Evolutionary conservation across 1,284 basidiomycete species (phyloP).

Genomic region (Naganishia sp.): DNA sequence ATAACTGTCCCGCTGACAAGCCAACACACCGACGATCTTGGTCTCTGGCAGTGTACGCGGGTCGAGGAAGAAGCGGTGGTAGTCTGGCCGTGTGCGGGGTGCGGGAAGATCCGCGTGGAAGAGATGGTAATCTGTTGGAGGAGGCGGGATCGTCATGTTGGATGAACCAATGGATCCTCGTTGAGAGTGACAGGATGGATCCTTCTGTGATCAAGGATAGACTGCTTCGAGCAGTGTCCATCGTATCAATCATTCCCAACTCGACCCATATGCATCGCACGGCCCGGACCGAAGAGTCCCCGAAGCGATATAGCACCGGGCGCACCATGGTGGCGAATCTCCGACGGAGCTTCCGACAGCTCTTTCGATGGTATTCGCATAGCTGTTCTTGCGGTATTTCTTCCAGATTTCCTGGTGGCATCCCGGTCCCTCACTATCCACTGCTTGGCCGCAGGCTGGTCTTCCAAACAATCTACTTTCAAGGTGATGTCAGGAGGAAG

Average conservation of each 20-base stretch:
- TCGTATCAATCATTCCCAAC: too few relatives aligned
- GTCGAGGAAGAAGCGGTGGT: conserved; percentile 50
- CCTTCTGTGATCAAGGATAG: not conserved
- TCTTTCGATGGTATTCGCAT: too few relatives aligned
- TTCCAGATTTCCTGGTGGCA: not conserved
- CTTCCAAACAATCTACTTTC: too few relatives aligned
- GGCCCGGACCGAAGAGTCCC: too few relatives aligned
- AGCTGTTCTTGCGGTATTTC: not conserved
- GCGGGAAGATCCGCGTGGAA: conserved; percentile 27
- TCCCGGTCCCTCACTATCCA: not conserved
- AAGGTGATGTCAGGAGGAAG: too few relatives aligned
- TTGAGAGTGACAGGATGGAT: not conserved
- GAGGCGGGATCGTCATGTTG: conserved; percentile 9
- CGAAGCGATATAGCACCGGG: too few relatives aligned
- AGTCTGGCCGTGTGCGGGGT: conserved; percentile 42
- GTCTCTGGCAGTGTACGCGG: conserved; percentile 43
- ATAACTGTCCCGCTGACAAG: conserved; percentile 55
- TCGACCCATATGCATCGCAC: too few relatives aligned
- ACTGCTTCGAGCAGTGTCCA: too few relatives aligned
- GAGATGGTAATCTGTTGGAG: conserved; percentile 17
- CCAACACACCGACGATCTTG: conserved; percentile 53
- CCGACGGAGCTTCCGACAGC: too few relatives aligned
- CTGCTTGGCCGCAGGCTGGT: too few relatives aligned
- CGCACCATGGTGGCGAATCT: too few relatives aligned
- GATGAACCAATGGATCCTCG: not conserved